Base-by-base conservation (phyloP, 768 basidiomycete species). In the Gymnopilus dilepis region DNA sequence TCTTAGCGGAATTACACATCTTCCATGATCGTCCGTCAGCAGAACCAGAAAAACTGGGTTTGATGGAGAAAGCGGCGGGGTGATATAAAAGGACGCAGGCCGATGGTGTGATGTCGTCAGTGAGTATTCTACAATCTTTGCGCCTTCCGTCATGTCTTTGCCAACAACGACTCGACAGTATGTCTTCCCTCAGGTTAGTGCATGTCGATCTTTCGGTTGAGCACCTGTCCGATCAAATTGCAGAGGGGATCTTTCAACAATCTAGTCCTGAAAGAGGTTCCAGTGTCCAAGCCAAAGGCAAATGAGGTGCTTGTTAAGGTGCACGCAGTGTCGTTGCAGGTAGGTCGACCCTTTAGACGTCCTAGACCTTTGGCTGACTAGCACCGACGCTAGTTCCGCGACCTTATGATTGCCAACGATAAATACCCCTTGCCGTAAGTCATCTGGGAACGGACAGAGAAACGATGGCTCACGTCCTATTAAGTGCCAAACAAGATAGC, bases 241-340 rank as follows among this genome's bases (percentile, higher is more conserved):
- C 55, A 74, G 69, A 15, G 59, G 30, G 70, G 68, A 11, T 62
- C 66, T 6, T 69, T 69, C 63, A 67, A 65, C 9, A 67, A 69
- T 47, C 56, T 74, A 19, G 61, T 62, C 17, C 51, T 77, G 31
- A 72, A 70, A 31, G 70, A 77, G 37, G 67, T 65, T 6, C 66
- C 70, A 7, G 40, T 77, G 19, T 57, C 58, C 7, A 65, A 72
- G 54, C 79, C 77, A 2, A 79, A 74, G 54, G 70, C 83, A 0
- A 76, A 71, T 21, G 82, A 89, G 53, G 86, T 86, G 4, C 77
- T 86, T 30, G 81, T 88, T 60, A 84, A 83, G 66, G 74, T 84
- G 6, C 82, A 83, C 55, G 83, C 85, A 0, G 85, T 85, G 6
- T 87, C 86, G 50, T 73, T 87, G n/a, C 82, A 86, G 71, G 82